Evolutionary conservation across 2,329 filamentous ascomycete species (phyloP), one percentile per base, ranked within the genome.

Genomic region (Drechmeria coniospora): DNA sequence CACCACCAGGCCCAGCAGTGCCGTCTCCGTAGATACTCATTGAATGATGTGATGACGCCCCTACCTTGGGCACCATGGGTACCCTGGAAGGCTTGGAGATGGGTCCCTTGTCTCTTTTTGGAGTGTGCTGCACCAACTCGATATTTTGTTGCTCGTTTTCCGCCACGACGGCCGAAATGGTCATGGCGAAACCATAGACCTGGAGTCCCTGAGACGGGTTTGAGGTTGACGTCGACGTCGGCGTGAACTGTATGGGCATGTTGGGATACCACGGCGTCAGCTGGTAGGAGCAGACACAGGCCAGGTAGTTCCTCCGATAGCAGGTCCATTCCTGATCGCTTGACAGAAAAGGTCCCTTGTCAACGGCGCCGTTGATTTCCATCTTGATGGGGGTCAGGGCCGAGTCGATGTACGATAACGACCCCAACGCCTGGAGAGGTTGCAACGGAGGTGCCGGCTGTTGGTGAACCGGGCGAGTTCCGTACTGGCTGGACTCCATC

Each of bases 251-350:
- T 33, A 71, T 56, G 1, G 51, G 41, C n/a, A 54, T 45, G n/a
- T 49, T 54, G 2, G 56, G 52, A 28, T 55, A 57, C 32, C 60
- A 54, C 2, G 79, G 79, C 22, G 63, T 61, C 15, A 93, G 57
- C 9, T 66, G 67, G 52, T 77, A 93, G 3, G 78, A 81, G 49
- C 81, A 87, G 28, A 76, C 71, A 29, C 90, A 83, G 0, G 80
- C 77, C 48, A 93, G 90, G 53, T 93, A 93, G 49, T 93, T 93
- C 23, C 86, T 68, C 19, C 84, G 68, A 48, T 93, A 93, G 55
- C 84, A 92, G 0, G 84, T 93, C 83, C 83, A 93, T 41, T 86
- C 81, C 12, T 69, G 65, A 30, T 92, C 84, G 4, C 27, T 25
- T 5, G 67, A 68, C 20, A 74, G 59, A 47, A 93, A 92, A 54